Evolutionary conservation across 2,329 filamentous ascomycete species (phyloP).

Genomic region (Stachybotrys chartarum): DNA sequence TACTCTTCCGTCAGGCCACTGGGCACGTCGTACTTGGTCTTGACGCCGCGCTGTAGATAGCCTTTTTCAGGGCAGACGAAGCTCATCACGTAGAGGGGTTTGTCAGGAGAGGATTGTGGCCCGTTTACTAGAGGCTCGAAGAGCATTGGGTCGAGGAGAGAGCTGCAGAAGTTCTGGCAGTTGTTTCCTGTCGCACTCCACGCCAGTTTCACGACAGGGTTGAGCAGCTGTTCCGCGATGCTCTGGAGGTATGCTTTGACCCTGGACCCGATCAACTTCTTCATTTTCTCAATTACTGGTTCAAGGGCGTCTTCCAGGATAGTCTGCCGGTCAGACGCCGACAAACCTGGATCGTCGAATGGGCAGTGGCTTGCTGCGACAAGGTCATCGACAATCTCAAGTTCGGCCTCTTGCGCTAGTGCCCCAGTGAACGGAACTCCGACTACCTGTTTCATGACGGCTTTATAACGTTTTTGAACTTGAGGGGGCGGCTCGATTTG

Average conservation of each 20-base stretch:
- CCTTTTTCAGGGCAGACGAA: slow-evolving; percentile 25
- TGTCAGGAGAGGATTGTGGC: background rate
- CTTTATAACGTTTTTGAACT: slow-evolving; percentile 24
- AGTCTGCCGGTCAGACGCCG: no score
- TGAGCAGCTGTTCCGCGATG: slow-evolving; percentile 19
- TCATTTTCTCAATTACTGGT: no score
- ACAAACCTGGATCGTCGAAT: no score
- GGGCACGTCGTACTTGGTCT: slow-evolving; percentile 28
- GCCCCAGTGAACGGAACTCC: slow-evolving; percentile 25
- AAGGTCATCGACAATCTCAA: slow-evolving; percentile 16
- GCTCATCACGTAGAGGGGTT: slow-evolving; percentile 29
- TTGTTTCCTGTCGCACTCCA: slow-evolving; percentile 27
- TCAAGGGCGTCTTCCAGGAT: no score
- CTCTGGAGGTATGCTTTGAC: slow-evolving; percentile 19
- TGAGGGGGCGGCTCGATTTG: slow-evolving; percentile 7
- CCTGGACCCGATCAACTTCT: slow-evolving; percentile 5
- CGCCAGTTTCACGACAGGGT: slow-evolving; percentile 14
- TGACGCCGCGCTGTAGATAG: slow-evolving; percentile 15
- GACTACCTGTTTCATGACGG: slow-evolving; percentile 32
- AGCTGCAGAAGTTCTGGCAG: slow-evolving; percentile 28
- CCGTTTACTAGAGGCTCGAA: slow-evolving; percentile 15
- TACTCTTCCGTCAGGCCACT: slow-evolving; percentile 36
- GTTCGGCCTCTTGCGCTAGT: slow-evolving; percentile 14
- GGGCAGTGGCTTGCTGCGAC: slow-evolving; percentile 4
- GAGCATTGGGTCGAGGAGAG: slow-evolving; percentile 24